phyloP scores from a whole-genome alignment of 805 yeast species.

The Clavispora carvajalis region DNA sequence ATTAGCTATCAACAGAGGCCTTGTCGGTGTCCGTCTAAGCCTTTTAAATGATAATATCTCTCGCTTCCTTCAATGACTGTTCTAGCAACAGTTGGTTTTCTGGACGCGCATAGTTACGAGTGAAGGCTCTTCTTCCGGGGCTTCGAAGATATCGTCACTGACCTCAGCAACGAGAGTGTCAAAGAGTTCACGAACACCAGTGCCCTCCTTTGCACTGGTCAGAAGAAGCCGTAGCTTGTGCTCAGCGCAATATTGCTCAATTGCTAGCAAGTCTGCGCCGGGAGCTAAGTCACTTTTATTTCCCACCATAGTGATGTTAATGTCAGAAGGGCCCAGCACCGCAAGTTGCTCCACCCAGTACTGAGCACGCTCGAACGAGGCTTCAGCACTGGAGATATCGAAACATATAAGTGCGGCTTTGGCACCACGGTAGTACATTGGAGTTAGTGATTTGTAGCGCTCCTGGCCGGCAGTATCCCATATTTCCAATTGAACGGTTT shows the following conservation, averaged over 20 bases:
- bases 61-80: no score
- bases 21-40: no score
- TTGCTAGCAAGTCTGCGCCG: conserved; percentile 7
- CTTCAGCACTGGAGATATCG: conserved; percentile 54
- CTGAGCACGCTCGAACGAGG: conserved; percentile 63
- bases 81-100: neutral
- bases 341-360: conserved; percentile 84
- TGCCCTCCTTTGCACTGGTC: conserved; percentile 71
- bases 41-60: no score
- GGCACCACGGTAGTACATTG: conserved; percentile 43
- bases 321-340: conserved; percentile 17
- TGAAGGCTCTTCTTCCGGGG: conserved; percentile 9
- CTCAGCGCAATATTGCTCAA: conserved; percentile 16
- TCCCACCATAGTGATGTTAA: conserved; percentile 58
- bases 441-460: conserved; percentile 40
- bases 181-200: conserved; percentile 44
- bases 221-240: conserved; percentile 20
- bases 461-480: conserved; percentile 97
- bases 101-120: neutral
- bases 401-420: conserved; percentile 75
- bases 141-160: conserved; percentile 26
- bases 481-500: conserved; percentile 57
- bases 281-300: conserved; percentile 68
- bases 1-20: no score
- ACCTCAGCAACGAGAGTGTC: conserved; percentile 26